Conservation (phyloP, 805 yeast genomes). For the Starmerella riodocensis region DNA sequence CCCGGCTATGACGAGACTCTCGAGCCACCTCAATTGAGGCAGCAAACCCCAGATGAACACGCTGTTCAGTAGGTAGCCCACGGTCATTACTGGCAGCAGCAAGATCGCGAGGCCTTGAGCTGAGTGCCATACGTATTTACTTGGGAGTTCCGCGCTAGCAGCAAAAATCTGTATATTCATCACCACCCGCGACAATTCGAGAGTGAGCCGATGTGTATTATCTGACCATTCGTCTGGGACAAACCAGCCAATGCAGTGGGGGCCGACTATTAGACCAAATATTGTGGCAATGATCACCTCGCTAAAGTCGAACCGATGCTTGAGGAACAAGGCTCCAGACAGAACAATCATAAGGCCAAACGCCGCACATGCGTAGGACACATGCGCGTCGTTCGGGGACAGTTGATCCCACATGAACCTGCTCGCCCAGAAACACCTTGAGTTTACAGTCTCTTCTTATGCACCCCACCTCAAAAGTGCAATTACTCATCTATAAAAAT, state of each 20-base stretch:
- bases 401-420: constrained; percentile 17
- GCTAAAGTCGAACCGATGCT: constrained; percentile 73
- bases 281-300: constrained; percentile 82
- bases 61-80: constrained; percentile 56
- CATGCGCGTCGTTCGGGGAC: constrained; percentile 36
- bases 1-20: constrained; percentile 49
- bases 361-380: constrained; percentile 80
- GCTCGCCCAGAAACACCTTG: too few species aligned
- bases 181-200: constrained; percentile 38
- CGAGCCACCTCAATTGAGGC: constrained; percentile 42
- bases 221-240: constrained; percentile 74
- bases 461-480: too few species aligned
- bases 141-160: constrained; percentile 60
- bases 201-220: constrained; percentile 30
- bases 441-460: too few species aligned
- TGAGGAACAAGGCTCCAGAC: constrained; percentile 66
- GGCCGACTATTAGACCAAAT: constrained; percentile 79
- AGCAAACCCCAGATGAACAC: constrained; percentile 48
- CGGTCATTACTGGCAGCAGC: constrained; percentile 55
- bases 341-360: constrained; percentile 70
- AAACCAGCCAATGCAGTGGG: constrained; percentile 74
- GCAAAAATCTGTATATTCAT: constrained; percentile 60
- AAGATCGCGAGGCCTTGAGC: constrained; percentile 47
- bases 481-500: too few species aligned
- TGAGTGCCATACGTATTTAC: constrained; percentile 47